Conservation (phyloP, 768 basidiomycete genomes). For the Pulveroboletus sp. region DNA sequence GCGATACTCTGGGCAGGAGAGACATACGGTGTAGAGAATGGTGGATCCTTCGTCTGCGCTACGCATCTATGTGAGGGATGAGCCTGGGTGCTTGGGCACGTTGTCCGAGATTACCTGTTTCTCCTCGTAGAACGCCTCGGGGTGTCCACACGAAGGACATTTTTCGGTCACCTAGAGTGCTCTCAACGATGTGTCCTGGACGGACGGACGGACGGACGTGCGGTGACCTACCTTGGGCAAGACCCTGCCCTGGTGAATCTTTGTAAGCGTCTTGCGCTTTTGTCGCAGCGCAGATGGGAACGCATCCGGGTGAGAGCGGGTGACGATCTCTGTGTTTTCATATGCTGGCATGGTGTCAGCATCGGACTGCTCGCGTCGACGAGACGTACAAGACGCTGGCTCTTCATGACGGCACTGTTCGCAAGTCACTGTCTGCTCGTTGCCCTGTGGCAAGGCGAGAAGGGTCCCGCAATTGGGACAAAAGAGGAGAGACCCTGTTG, state of each 20-base stretch:
- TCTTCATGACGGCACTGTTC: conserved; percentile 87
- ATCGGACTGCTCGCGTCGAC: neutral
- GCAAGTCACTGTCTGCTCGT: conserved; percentile 71
- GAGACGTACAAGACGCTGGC: conserved; percentile 79
- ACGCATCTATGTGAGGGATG: conserved; percentile 49
- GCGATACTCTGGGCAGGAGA: neutral
- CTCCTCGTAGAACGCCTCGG: conserved; percentile 84
- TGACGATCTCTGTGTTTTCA: conserved; percentile 85
- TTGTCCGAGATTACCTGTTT: conserved; percentile 56
- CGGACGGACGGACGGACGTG: conserved; percentile 16
- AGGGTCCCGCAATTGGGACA: conserved; percentile 92
- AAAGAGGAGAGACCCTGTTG: conserved; percentile 83
- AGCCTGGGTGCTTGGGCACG: neutral
- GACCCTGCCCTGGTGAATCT: conserved; percentile 65
- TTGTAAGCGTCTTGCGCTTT: conserved; percentile 86
- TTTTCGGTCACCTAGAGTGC: conserved; percentile 71
- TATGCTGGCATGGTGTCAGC: conserved; percentile 53
- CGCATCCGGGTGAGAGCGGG: conserved; percentile 88
- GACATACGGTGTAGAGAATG: conserved; percentile 84
- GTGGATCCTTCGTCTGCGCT: conserved; percentile 95
- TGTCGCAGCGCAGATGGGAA: conserved; percentile 88
- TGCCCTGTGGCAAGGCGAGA: conserved; percentile 73
- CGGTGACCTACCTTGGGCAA: conserved; percentile 55
- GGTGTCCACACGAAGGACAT: conserved; percentile 83
- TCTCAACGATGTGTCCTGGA: neutral